Base-by-base conservation (phyloP, 352 stramenopile species). In the Hyaloperonospora arabidopsidis region DNA sequence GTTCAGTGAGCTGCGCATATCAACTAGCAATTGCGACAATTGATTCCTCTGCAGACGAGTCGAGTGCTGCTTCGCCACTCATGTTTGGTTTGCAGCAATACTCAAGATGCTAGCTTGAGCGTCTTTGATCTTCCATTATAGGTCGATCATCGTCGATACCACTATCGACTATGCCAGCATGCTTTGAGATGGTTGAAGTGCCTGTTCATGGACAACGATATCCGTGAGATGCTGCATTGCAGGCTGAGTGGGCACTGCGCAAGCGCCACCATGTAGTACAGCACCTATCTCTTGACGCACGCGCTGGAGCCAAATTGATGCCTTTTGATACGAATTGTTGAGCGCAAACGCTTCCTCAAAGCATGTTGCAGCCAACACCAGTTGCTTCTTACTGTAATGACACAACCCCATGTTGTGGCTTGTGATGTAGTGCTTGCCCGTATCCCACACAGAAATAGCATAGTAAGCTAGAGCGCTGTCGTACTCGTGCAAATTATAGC, bases 351-450 rank as follows among this genome's bases (percentile, higher is more conserved):
- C 79, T 17, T 89, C 83, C 59, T 83, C 69, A 48, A 93, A 91
- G 56, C 75, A 89, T 19, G 70, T 71, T 2, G 66, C 64, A 14
- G 83, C 80, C 2, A 87, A 44, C 34, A 68, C 50, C 10, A 93
- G 64, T 46, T 89, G 76, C 32, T 81, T 76, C 55, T 89, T 90
- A 61, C 79, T 95, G 76, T 96, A 97, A 70, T 97, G 84, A 56
- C 91, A 98, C 2, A 98, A 70, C 8, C 91, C 93, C 82, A 97
- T 97, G 67, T 98, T 98, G 70, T 97, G 93, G 60, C 82, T 97
- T 28, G 93, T 97, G 28, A 97, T 87, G 61, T 97, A 89, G 65
- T 98, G 93, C 49, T 96, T 92, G 41, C 93, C 93, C 70, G 95
- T 93, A 63, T 93, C 76, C 14, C 85, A 72, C 12, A 66, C 73